phyloP scores from a whole-genome alignment of 192 early-diverging fungal genomes.

The Gonapodya prolifera region DNA sequence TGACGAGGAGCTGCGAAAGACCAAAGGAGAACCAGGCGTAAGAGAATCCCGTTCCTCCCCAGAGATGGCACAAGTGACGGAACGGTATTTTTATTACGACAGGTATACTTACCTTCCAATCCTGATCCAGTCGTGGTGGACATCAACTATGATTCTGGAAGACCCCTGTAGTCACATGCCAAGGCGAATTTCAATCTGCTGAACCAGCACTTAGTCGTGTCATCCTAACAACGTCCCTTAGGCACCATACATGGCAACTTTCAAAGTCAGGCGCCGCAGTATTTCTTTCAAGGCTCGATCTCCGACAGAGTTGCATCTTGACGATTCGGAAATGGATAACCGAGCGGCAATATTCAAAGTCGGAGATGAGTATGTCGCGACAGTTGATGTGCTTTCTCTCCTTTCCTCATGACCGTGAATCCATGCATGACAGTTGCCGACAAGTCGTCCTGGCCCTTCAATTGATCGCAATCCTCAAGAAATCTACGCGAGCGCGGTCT shows the following conservation, averaged over 20 bases:
- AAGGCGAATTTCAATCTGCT: slow-evolving; percentile 37
- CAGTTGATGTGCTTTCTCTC: too few relatives aligned
- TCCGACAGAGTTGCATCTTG: slow-evolving; percentile 27
- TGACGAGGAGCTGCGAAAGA: slow-evolving; percentile 93
- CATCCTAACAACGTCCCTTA: slow-evolving; percentile 8
- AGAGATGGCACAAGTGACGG: too few relatives aligned
- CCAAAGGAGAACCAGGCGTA: slow-evolving; percentile 85
- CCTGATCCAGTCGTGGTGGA: slow-evolving; percentile 89
- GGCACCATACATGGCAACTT: slow-evolving; percentile 98
- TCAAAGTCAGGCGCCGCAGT: slow-evolving; percentile 58
- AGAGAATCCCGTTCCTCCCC: too few relatives aligned
- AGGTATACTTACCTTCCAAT: slow-evolving; percentile 96
- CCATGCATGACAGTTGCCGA: too few relatives aligned
- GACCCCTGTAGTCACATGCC: slow-evolving; percentile 91
- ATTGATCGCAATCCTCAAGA: slow-evolving; percentile 93
- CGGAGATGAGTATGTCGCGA: too few relatives aligned
- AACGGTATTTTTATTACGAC: too few relatives aligned
- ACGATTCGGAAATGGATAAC: slow-evolving; percentile 47
- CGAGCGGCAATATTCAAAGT: slow-evolving; percentile 98
- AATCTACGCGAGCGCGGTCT: slow-evolving; percentile 80
- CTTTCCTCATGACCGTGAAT: too few relatives aligned
- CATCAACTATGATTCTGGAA: slow-evolving; percentile 86
- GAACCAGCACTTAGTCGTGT: not conserved
- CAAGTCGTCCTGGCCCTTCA: slow-evolving; percentile 97
- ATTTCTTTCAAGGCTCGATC: too few relatives aligned